phyloP scores from a whole-genome alignment of 176 grass and related monocot species.

The Oropetium thomaeum region DNA sequence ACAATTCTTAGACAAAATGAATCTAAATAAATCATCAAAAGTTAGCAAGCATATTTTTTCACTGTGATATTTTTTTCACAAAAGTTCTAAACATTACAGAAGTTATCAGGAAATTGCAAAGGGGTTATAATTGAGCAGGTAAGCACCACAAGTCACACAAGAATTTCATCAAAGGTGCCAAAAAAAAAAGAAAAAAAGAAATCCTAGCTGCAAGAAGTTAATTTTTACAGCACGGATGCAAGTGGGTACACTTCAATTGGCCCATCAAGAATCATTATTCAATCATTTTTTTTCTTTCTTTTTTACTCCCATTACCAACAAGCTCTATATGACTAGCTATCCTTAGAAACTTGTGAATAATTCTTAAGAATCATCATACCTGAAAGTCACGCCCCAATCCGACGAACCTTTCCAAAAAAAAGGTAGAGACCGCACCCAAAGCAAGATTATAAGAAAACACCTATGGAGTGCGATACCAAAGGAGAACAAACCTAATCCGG shows the following conservation, averaged over 20 bases:
- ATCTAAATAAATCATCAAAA: background rate
- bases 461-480: too few relatives aligned
- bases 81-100: background rate
- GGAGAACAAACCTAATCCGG: too few relatives aligned
- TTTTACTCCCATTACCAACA: too few relatives aligned
- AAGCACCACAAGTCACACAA: background rate
- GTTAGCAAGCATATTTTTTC: background rate
- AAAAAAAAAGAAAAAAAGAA: too few relatives aligned
- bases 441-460: too few relatives aligned
- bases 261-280: background rate
- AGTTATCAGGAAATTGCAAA: background rate
- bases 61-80: too few relatives aligned
- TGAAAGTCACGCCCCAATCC: background rate
- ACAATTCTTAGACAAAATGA: background rate
- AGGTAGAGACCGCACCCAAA: too few relatives aligned
- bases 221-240: background rate
- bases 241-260: background rate
- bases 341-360: background rate
- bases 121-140: background rate
- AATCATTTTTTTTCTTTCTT: background rate
- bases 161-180: background rate
- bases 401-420: background rate
- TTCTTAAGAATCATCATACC: background rate
- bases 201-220: background rate
- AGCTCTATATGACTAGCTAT: background rate